Conservation (phyloP, 192 early-diverging fungal species). For the Dissophora ornata region DNA sequence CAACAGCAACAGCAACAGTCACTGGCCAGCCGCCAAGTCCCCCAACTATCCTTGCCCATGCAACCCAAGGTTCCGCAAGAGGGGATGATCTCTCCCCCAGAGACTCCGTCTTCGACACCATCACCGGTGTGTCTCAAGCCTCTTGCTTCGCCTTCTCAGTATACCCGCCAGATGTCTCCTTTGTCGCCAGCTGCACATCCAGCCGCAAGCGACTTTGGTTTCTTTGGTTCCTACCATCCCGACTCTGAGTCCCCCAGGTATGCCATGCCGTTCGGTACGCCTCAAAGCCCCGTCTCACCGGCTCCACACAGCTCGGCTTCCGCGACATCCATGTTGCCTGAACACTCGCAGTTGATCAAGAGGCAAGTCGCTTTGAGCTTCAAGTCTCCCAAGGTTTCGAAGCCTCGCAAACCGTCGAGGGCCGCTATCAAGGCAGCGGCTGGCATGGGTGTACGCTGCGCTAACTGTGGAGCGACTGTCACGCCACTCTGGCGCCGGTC, state of each 20-base stretch:
- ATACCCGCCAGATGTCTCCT: constrained; percentile 19
- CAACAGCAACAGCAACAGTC: constrained; percentile 1
- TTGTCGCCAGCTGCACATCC: constrained; percentile 7
- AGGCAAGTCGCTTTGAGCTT: no score
- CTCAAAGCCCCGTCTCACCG: background rate
- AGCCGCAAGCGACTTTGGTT: background rate
- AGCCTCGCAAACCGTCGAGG: constrained; percentile 53
- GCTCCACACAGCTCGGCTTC: background rate
- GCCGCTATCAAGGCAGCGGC: constrained; percentile 53
- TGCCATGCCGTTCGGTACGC: background rate
- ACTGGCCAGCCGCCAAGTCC: background rate
- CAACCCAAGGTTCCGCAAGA: constrained; percentile 6
- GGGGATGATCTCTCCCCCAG: constrained; percentile 38
- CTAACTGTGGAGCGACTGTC: constrained; percentile 83
- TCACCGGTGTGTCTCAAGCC: constrained; percentile 41
- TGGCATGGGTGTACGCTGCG: constrained; percentile 59
- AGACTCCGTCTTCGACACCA: constrained; percentile 35
- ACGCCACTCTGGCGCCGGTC: constrained; percentile 95
- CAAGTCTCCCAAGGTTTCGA: constrained; percentile 17
- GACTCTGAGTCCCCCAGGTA: background rate
- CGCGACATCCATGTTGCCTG: background rate
- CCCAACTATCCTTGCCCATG: background rate
- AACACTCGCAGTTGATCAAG: background rate
- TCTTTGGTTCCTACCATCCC: no score
- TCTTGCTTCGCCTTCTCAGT: constrained; percentile 22